These are phyloP conservation scores for Leucogyrophana mollusca DNA, from an alignment of 768 basidiomycete genomes.

Conservation along the genomic window DNA sequence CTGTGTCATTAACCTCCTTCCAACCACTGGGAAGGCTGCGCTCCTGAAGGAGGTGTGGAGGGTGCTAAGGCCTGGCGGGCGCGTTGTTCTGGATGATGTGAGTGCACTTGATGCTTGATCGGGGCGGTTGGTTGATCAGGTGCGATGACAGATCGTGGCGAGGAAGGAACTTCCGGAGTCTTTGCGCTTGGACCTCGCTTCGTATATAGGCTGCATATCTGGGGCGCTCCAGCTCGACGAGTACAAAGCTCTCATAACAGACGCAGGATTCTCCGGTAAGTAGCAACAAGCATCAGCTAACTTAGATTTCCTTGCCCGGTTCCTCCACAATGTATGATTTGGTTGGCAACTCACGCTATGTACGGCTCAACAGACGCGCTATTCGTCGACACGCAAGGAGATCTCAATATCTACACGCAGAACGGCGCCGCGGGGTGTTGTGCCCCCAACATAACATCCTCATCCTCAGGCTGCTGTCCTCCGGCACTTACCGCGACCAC, in stretches of 20 bases:
- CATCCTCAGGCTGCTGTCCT: constrained; percentile 5
- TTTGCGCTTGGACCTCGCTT: constrained; percentile 38
- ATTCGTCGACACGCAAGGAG: constrained; percentile 40
- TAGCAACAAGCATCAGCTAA: too few relatives aligned
- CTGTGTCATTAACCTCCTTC: constrained; percentile 54
- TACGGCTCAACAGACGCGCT: constrained; percentile 37
- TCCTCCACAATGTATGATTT: too few relatives aligned
- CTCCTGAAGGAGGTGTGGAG: constrained; percentile 47
- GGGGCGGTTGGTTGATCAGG: not conserved
- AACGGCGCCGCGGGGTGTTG: constrained; percentile 16
- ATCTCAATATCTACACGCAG: constrained; percentile 38
- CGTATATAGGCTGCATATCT: constrained; percentile 45
- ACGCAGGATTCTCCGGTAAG: constrained; percentile 44
- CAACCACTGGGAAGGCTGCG: constrained; percentile 37
- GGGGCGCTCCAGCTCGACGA: constrained; percentile 42
- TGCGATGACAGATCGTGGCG: constrained; percentile 49
- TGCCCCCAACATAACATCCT: constrained; percentile 5
- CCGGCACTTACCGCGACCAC: not conserved
- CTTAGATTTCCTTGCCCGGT: not conserved
- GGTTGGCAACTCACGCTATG: too few relatives aligned
- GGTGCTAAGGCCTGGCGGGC: constrained; percentile 55
- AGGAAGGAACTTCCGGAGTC: constrained; percentile 41
- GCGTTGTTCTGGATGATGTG: constrained; percentile 53
- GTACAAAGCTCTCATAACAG: constrained; percentile 35
- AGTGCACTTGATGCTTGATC: too few relatives aligned